Evolutionary conservation across 2,329 filamentous ascomycete genomes (phyloP).

Genomic region (Zymoseptoria crescenta): DNA sequence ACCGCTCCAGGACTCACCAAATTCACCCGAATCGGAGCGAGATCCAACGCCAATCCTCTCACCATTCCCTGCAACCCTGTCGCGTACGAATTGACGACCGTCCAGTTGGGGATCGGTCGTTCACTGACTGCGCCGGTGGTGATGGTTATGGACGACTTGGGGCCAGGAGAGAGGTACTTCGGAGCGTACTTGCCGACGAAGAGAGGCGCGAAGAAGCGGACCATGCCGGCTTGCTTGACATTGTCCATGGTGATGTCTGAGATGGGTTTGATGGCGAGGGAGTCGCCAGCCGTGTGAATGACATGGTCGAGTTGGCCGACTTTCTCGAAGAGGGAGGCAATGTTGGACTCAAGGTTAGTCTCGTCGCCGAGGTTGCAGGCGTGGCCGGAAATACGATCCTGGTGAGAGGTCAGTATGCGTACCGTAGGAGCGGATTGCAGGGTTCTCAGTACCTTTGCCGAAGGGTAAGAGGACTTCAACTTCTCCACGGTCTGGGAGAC

Average conservation of each 20-base stretch:
- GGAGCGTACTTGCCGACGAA: constrained; percentile 46
- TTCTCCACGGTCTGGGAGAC: constrained; percentile 41
- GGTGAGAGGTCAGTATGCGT: not conserved
- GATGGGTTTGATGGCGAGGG: constrained; percentile 36
- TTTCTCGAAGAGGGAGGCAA: constrained; percentile 40
- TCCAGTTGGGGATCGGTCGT: constrained; percentile 47
- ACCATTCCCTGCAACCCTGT: constrained; percentile 48
- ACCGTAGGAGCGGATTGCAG: not conserved
- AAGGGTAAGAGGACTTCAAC: constrained; percentile 40
- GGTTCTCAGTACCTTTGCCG: constrained; percentile 22
- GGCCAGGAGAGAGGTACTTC: constrained; percentile 36
- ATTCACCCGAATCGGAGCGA: constrained; percentile 58
- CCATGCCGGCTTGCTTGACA: constrained; percentile 36
- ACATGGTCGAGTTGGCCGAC: constrained; percentile 46
- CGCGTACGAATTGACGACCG: constrained; percentile 41
- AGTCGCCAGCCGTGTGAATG: constrained; percentile 49
- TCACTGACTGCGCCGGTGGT: constrained; percentile 48
- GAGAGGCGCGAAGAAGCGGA: constrained; percentile 46
- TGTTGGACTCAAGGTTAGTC: constrained; percentile 40
- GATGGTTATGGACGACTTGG: constrained; percentile 46
- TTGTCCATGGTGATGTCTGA: constrained; percentile 36
- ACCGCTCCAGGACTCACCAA: constrained; percentile 49
- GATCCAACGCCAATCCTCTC: constrained; percentile 52
- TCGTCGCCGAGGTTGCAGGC: constrained; percentile 43
- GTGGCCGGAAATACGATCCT: constrained; percentile 35